Base-by-base conservation (phyloP, 805 yeast genomes). In the Candida awuae region DNA sequence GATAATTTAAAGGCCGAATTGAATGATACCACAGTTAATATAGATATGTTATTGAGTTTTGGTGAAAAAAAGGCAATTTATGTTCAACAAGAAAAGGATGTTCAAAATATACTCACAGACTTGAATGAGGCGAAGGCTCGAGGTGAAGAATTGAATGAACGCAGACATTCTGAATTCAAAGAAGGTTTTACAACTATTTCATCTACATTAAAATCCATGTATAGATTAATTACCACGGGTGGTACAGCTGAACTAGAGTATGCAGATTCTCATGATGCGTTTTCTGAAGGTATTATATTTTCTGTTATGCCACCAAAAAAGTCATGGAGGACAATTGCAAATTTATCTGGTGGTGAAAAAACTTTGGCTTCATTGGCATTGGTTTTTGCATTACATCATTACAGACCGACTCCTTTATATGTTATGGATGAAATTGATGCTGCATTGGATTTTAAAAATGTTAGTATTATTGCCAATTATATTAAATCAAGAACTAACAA, bases 371-470 rank as follows among this genome's bases (percentile, higher is more conserved):
- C 97, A 0, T 68, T 92, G 52, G 97, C 98, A 0, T 67, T 92
- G 50, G 98, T 92, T 3, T 92, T 92, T 69, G 97, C 98, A 0
- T 70, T 92, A 21, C 98, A 92, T 59, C 83, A 84, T 50, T 92
- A 86, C 60, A 92, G 86, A 58, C 98, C 98, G 1, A 92, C 98
- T 0, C 98, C 98, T 6, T 64, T 92, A 35, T 92, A 92, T 57
- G 97, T 92, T 27, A 92, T 92, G 98, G 98, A 92, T 65, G 98
- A 92, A 64, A 92, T 92, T 50, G 98, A 92, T 65, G 98, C 99
- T 1, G 99, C 99, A 2, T 71, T 92, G 48, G 99, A 92, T 65
- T 92, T 92, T 63, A 70, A 97, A 57, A 92, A 92, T 52, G 98
- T 92, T 25, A 86, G 96, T 10, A 92, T 92, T 62, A 96, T 92